A percentile compares a stretch with the other conserved stretches of the same genome.
These are phyloP conservation scores for Oidium heveae DNA, from an alignment of 2,329 filamentous ascomycete species.

Conservation along the genomic window DNA sequence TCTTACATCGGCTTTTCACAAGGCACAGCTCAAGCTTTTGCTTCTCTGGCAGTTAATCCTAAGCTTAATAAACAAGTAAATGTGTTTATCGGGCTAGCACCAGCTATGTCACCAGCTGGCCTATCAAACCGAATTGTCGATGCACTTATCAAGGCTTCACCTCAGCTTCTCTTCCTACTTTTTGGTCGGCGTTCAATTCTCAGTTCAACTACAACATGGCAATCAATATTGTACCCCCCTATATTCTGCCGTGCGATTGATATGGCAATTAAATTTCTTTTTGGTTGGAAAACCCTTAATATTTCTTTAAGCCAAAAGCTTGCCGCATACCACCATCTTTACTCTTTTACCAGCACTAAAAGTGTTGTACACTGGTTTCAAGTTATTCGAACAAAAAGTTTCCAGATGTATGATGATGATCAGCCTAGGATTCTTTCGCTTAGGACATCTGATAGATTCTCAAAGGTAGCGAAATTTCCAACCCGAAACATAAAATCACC, in stretches of 20 bases:
- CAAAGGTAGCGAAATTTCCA: slow-evolving; percentile 88
- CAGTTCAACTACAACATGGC: slow-evolving; percentile 89
- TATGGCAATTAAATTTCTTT: slow-evolving; percentile 54
- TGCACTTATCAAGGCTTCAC: slow-evolving; percentile 77
- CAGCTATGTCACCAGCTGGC: slow-evolving; percentile 86
- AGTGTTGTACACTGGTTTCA: slow-evolving; percentile 98
- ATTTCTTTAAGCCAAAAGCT: slow-evolving; percentile 75
- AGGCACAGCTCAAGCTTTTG: slow-evolving; percentile 90
- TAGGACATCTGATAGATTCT: slow-evolving; percentile 48
- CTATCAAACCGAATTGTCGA: slow-evolving; percentile 78
- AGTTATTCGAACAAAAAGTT: slow-evolving; percentile 85
- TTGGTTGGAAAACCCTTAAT: slow-evolving; percentile 70
- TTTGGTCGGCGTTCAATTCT: slow-evolving; percentile 84
- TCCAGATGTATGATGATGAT: slow-evolving; percentile 98
- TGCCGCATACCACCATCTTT: slow-evolving; percentile 83
- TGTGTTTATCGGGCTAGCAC: slow-evolving; percentile 85
- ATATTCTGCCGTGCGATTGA: slow-evolving; percentile 82
- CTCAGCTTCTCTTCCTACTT: slow-evolving; percentile 72
- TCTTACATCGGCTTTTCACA: slow-evolving; percentile 97
- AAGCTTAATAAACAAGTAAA: slow-evolving; percentile 80
- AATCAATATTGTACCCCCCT: slow-evolving; percentile 80
- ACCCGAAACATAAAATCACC: slow-evolving; percentile 94
- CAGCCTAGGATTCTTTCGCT: slow-evolving; percentile 49
- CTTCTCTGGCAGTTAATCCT: slow-evolving; percentile 75
- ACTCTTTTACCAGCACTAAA: slow-evolving; percentile 92